Conservation (phyloP, 2,329 filamentous ascomycete species). For the Verticillium dahliae region DNA sequence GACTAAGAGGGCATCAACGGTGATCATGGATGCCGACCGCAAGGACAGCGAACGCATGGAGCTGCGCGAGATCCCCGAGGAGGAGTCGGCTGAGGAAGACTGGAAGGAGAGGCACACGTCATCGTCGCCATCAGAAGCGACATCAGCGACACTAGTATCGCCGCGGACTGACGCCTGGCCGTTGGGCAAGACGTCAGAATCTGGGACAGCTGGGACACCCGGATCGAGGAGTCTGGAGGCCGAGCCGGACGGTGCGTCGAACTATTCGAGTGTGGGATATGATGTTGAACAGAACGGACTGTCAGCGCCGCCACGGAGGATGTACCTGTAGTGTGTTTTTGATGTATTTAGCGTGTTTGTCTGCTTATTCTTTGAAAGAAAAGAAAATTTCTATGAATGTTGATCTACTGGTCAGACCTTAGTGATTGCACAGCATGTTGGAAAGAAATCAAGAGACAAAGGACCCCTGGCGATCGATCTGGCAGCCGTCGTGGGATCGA, state of each 20-base stretch:
- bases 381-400: background rate
- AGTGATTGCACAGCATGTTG: background rate
- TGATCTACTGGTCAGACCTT: background rate
- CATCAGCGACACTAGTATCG: background rate
- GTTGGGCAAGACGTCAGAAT: background rate
- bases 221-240: background rate
- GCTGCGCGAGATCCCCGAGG: conserved; percentile 11
- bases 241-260: background rate
- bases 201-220: background rate
- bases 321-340: background rate
- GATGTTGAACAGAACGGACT: background rate
- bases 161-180: background rate
- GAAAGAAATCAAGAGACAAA: background rate
- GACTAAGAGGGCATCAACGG: conserved; percentile 5
- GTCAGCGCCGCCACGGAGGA: background rate
- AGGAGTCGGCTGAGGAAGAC: conserved; percentile 1
- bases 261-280: background rate
- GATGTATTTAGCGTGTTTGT: background rate
- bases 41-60: conserved; percentile 8
- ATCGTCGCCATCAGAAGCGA: background rate
- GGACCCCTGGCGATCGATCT: background rate
- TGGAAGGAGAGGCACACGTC: background rate
- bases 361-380: background rate
- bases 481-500: background rate
- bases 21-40: conserved; percentile 2